These are phyloP conservation scores for Hyaloscypha variabilis DNA, from an alignment of 495 filamentous ascomycete species.

Conservation along the genomic window DNA sequence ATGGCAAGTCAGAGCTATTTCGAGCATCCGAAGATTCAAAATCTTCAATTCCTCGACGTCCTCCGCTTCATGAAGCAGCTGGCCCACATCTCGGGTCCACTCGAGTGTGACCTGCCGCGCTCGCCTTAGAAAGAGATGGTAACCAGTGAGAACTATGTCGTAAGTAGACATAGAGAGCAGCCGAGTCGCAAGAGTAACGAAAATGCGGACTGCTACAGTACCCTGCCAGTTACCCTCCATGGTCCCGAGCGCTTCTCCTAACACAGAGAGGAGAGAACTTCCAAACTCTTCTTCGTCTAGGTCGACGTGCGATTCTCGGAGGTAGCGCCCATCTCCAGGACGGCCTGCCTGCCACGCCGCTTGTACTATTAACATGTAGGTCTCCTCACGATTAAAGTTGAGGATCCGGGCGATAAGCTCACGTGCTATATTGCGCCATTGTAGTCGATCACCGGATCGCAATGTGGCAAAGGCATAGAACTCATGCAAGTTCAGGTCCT, in stretches of 20 bases:
- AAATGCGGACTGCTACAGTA: conserved; percentile 31
- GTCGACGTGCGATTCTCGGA: conserved; percentile 35
- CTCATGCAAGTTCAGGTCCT: conserved; percentile 38
- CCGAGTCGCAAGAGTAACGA: conserved; percentile 34
- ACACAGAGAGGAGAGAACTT: conserved; percentile 23
- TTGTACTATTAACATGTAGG: conserved; percentile 38
- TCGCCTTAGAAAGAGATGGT: conserved; percentile 19
- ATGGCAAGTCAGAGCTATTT: conserved; percentile 39
- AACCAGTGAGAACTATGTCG: conserved; percentile 18
- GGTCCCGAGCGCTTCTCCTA: conserved; percentile 28
- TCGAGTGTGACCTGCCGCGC: conserved; percentile 19
- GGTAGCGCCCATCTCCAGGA: neutral
- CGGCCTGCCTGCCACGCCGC: conserved; percentile 40
- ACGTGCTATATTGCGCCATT: conserved; percentile 46
- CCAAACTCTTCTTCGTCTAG: conserved; percentile 35
- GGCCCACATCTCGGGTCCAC: conserved; percentile 23
- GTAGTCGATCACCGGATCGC: conserved; percentile 39
- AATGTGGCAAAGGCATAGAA: conserved; percentile 42
- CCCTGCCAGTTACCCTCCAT: conserved; percentile 45
- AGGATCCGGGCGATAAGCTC: conserved; percentile 38
- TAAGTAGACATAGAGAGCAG: conserved; percentile 35
- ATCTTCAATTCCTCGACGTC: conserved; percentile 26
- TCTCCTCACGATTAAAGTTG: conserved; percentile 39
- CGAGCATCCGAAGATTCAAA: conserved; percentile 34
- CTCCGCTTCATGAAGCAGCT: conserved; percentile 15